Evolutionary conservation across 768 basidiomycete species (phyloP), one percentile per base, ranked within the genome.

Genomic region (Hericium coralloides): DNA sequence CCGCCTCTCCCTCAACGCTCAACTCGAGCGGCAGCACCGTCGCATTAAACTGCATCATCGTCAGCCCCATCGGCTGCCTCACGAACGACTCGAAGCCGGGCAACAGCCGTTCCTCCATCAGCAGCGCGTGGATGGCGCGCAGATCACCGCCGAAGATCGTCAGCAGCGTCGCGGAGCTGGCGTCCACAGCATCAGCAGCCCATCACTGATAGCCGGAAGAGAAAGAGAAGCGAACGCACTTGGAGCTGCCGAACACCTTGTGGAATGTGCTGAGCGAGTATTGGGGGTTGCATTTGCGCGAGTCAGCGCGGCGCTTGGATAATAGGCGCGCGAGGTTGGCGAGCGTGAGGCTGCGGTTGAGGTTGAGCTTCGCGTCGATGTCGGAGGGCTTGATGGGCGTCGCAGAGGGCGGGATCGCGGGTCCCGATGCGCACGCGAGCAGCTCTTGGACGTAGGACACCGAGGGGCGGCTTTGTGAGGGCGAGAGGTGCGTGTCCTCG

Each of bases 21-120:
- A 71, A 59, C 59, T 70, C 71, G 25, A 72, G 64, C 6, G 52
- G 55, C 26, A 66, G n/a, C 5, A 64, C 66, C 1, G 69, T 69
- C 23, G 12, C 57, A 64, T 89, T 86, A 72, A 87, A 80, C 9
- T 67, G 65, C 12, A 70, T 49, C 7, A 90, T 69, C 0, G 87
- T 88, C 37, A 89, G 67, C 0, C 89, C 88, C 55, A 75, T 70
- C 0, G 70, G 78, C 38, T 75, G 69, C n/a, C 77, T 73, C 31
- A 81, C 67, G 14, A 77, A 71, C 0, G 87, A 76, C 65, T 89
- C 86, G 85, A 87, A 91, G 20, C 81, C 81, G 0, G 84, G 75
- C 0, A 84, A 83, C 36, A 92, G 65, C 15, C 87, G 79, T 60
- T 92, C 89, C 48, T 92, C 85, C 9, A 73, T 66, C n/a, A 92